Evolutionary conservation across 2,329 filamentous ascomycete species (phyloP).

Genomic region (Colletotrichum sansevieriae): DNA sequence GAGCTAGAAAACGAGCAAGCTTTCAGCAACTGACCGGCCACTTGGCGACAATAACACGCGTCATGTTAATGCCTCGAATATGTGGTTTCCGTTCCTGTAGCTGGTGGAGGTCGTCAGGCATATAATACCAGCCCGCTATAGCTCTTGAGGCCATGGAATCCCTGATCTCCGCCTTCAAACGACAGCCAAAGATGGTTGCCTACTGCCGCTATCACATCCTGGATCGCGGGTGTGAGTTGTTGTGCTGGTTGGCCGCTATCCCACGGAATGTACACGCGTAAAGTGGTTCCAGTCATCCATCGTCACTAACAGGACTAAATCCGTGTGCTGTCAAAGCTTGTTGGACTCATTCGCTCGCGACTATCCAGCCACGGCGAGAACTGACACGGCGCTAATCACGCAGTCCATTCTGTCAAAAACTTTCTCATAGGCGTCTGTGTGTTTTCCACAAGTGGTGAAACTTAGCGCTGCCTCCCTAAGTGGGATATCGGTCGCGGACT

Average conservation of each 20-base stretch:
- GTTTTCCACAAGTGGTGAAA: conserved; percentile 31
- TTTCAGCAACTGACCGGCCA: conserved; percentile 13
- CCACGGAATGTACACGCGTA: conserved; percentile 42
- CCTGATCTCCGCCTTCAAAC: conserved; percentile 23
- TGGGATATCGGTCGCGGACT: conserved; percentile 27
- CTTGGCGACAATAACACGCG: conserved; percentile 42
- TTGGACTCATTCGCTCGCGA: conserved; percentile 27
- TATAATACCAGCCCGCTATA: conserved; percentile 43
- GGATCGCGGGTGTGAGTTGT: conserved; percentile 26
- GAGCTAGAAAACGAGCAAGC: conserved; percentile 20
- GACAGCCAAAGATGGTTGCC: conserved; percentile 32
- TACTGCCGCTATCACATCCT: conserved; percentile 30
- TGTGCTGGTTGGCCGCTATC: conserved; percentile 10
- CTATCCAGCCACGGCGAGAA: conserved; percentile 16
- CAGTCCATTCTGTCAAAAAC: conserved; percentile 29
- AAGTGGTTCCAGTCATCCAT: conserved; percentile 43
- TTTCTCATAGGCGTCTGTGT: conserved; percentile 31
- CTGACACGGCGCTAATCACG: conserved; percentile 31
- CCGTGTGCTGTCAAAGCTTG: conserved; percentile 34
- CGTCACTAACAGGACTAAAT: conserved; percentile 21
- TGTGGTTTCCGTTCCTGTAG: conserved; percentile 27
- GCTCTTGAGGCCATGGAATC: conserved; percentile 32
- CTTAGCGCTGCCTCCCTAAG: conserved; percentile 32
- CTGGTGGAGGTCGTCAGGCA: conserved; percentile 38
- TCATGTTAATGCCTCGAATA: conserved; percentile 46